These are phyloP conservation scores for Metschnikowia gelsemii DNA, from an alignment of 805 yeast genomes.

Conservation along the genomic window DNA sequence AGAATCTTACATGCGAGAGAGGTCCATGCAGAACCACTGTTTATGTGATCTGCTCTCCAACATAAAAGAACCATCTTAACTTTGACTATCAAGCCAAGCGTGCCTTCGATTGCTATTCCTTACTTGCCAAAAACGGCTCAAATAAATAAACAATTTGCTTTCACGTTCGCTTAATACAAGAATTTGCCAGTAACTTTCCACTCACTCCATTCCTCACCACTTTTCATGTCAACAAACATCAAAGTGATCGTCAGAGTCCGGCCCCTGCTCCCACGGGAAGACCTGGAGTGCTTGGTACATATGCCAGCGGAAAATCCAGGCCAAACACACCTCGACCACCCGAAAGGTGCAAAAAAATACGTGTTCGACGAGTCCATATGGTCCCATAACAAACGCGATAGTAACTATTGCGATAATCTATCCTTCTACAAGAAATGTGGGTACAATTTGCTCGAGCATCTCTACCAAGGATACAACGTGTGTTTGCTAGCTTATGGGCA, in stretches of 20 bases:
- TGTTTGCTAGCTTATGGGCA: constrained; percentile 45
- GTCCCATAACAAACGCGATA: constrained; percentile 40
- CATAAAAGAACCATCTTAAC: constrained; percentile 1
- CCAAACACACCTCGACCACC: constrained; percentile 22
- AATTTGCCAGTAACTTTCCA: too few species aligned
- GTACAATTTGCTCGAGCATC: constrained; percentile 52
- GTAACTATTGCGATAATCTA: constrained; percentile 46
- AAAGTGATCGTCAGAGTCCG: constrained; percentile 55
- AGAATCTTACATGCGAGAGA: neutral
- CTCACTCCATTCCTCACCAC: too few species aligned
- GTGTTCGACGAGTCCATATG: constrained; percentile 53
- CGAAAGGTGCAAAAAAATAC: constrained; percentile 39
- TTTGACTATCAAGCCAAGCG: too few species aligned
- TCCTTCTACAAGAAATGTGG: constrained; percentile 57
- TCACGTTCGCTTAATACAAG: too few species aligned
- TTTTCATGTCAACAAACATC: constrained; percentile 29
- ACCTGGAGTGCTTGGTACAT: constrained; percentile 26
- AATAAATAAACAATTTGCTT: neutral
- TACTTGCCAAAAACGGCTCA: too few species aligned
- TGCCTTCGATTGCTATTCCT: too few species aligned
- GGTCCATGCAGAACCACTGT: constrained; percentile 3
- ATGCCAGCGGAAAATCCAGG: constrained; percentile 30
- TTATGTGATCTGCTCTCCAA: constrained; percentile 7
- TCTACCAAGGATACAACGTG: constrained; percentile 48
- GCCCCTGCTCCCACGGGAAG: constrained; percentile 41